Conservation (phyloP, 169 alveolate genomes). For the Toxoplasma gondii region DNA sequence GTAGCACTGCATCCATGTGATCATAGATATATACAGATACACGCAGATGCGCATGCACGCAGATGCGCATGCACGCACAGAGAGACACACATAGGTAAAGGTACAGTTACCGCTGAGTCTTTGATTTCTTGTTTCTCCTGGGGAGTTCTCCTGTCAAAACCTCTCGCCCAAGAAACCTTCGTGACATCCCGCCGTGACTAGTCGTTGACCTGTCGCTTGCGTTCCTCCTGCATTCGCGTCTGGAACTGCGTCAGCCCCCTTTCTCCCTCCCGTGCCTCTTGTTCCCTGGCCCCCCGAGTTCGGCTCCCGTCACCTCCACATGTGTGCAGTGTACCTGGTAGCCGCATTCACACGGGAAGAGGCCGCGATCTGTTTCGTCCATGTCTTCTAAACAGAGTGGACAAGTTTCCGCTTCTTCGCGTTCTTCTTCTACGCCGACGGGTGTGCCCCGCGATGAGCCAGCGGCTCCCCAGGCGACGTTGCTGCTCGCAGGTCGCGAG, state of each 20-base stretch:
- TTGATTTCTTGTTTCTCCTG: not conserved
- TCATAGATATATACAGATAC: not conserved
- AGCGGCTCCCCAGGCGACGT: not conserved
- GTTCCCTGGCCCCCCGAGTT: too few species aligned
- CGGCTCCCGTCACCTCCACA: not conserved
- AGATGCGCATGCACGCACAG: not conserved
- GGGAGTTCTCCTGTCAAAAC: too few species aligned
- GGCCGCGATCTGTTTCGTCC: constrained; percentile 89
- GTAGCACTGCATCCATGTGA: not conserved
- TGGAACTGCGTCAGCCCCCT: too few species aligned
- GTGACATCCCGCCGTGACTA: too few species aligned
- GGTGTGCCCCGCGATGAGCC: not conserved
- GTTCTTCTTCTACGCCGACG: constrained; percentile 33
- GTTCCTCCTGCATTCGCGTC: too few species aligned
- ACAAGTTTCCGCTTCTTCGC: constrained; percentile 73
- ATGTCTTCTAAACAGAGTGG: constrained; percentile 91
- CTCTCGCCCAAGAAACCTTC: too few species aligned
- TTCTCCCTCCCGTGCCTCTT: too few species aligned
- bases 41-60: not conserved
- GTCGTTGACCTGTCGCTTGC: too few species aligned
- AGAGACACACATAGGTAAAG: not conserved
- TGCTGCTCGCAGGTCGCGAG: not conserved
- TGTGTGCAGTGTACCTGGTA: constrained; percentile 75
- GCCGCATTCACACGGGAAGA: constrained; percentile 91
- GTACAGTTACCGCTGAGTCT: not conserved